phyloP scores from a whole-genome alignment of 345 rosid genomes.

The Euphorbia lathyris region DNA sequence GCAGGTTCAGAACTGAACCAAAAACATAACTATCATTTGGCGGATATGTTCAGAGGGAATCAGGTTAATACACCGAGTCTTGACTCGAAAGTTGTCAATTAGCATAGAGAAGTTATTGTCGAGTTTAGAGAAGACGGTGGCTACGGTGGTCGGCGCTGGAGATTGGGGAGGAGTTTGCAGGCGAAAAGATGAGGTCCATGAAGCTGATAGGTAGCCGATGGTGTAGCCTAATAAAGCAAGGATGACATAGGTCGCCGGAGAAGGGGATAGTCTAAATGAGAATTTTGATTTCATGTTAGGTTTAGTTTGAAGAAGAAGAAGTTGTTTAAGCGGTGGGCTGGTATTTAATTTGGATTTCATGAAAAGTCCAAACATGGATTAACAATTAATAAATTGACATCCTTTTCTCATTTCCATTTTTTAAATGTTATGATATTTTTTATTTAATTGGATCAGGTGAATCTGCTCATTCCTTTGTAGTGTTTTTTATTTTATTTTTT shows the following conservation, averaged over 20 bases:
- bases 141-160: not conserved
- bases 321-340: not conserved
- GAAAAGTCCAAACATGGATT: not conserved
- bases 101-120: conserved; percentile 11
- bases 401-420: too few species aligned
- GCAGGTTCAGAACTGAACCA: too few species aligned
- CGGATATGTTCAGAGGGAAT: conserved; percentile 40
- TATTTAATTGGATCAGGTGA: too few species aligned
- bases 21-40: too few species aligned
- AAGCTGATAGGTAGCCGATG: too few species aligned
- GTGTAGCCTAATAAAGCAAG: too few species aligned
- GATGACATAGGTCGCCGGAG: conserved; percentile 30
- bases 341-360: not conserved
- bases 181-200: too few species aligned
- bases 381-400: too few species aligned
- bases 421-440: too few species aligned
- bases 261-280: not conserved
- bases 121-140: not conserved
- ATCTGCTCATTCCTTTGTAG: too few species aligned
- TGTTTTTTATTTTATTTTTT: too few species aligned
- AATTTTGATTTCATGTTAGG: conserved; percentile 14
- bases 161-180: too few species aligned
- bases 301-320: not conserved
- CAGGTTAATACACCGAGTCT: conserved; percentile 41
- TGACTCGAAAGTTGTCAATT: conserved; percentile 52